Base-by-base conservation (phyloP, 345 rosid species). In the Bruguiera sexangula region DNA sequence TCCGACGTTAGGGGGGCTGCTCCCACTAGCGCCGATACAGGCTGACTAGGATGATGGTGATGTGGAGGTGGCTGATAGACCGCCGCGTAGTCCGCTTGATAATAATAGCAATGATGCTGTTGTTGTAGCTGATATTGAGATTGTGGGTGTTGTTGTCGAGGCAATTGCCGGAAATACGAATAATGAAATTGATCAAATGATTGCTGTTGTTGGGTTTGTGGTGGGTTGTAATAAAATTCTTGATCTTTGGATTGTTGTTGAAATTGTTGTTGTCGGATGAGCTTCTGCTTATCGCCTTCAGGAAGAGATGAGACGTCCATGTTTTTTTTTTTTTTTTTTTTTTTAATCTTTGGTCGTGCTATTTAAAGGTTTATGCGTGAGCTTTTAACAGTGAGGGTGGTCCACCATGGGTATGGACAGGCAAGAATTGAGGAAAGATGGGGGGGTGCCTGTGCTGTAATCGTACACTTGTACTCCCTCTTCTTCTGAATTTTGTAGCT, bases 171-270 rank as follows among this genome's bases (percentile, higher is more conserved):
- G 27, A 29, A 60, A 61, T 64, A 60, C 4, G 37, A n/a, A 34
- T 74, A 75, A 63, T 30, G 60, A 5, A 69, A 53, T n/a, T 32
- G 72, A 32, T 37, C 69, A 13, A 36, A 67, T 2, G 66, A 55
- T 20, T 34, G 48, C 24, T 60, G 60, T 51, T 60, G 60, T 15
- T 6, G 20, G 70, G 60, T 10, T 21, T 67, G 53, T 6, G 36
- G 0, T 43, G 50, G 50, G 50, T 13, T 43, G 50, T 43, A 13
- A 43, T 43, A 43, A 43, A 11, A 43, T 3, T 43, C 13, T 19
- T 68, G 56, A 24, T 57, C 63, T 8, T 68, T 34, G 13, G 29
- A 26, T 36, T 68, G 64, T 6, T 15, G 50, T 34, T 24, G 50
- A 34, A 34, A 7, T 55, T 9, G 62, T 22, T 15, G 59, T 4